Conservation (phyloP, 306 rosid species). For the Fagus sylvatica region DNA sequence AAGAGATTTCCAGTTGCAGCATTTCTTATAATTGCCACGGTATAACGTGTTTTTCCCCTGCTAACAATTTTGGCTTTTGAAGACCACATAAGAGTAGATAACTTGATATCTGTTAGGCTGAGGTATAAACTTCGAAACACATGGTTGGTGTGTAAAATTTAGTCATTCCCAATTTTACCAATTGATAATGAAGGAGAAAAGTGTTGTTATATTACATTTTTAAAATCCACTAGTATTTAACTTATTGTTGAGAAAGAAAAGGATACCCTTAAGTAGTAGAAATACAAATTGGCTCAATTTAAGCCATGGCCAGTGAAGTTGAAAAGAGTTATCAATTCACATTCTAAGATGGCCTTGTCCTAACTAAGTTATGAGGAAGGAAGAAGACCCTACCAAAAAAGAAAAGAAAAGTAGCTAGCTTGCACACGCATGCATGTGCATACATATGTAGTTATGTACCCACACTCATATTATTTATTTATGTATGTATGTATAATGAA, state of each 20-base stretch:
- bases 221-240: neutral
- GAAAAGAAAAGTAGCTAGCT: neutral
- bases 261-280: neutral
- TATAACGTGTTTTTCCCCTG: constrained; percentile 34
- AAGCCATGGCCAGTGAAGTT: neutral
- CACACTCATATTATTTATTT: too few relatives aligned
- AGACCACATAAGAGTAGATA: neutral
- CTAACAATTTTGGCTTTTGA: constrained; percentile 13
- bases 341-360: neutral
- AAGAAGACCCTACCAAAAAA: neutral
- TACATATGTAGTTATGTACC: neutral
- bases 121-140: neutral
- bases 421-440: neutral
- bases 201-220: neutral
- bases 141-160: neutral
- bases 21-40: constrained; percentile 94
- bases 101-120: neutral
- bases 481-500: neutral
- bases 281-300: neutral
- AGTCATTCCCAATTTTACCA: neutral
- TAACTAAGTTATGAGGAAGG: neutral
- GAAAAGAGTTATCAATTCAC: constrained; percentile 1
- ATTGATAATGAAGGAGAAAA: neutral
- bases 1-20: constrained; percentile 94
- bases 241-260: neutral